phyloP scores from a whole-genome alignment of 108 stramenopile genomes.

The Pseudonitzschia delicatissima region DNA sequence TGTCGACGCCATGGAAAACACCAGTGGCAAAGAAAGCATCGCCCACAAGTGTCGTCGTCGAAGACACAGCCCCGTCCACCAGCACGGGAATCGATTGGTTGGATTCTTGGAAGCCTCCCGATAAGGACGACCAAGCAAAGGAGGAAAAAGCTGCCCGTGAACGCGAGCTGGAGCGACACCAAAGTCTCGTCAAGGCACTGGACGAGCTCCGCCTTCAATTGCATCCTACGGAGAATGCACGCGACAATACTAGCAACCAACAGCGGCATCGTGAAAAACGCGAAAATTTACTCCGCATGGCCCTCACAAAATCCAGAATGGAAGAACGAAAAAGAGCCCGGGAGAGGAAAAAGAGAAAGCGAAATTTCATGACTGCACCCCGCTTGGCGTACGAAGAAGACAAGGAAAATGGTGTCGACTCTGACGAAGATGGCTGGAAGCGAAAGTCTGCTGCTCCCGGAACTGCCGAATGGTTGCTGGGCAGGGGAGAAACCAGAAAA shows the following conservation, averaged over 20 bases:
- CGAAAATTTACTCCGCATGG: slow-evolving; percentile 29
- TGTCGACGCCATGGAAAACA: not conserved
- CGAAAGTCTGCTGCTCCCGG: not conserved
- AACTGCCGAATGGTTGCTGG: slow-evolving; percentile 13
- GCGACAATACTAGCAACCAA: slow-evolving; percentile 4
- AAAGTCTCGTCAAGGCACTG: not conserved
- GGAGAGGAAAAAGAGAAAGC: not conserved
- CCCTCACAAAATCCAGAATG: slow-evolving; percentile 28
- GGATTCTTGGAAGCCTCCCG: slow-evolving; percentile 62
- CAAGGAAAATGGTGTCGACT: slow-evolving; percentile 5
- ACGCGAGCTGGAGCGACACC: not conserved
- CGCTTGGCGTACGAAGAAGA: slow-evolving; percentile 7
- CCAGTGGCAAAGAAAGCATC: not conserved
- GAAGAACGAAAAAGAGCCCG: slow-evolving; percentile 19
- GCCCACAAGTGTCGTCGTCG: not conserved
- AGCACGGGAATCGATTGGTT: slow-evolving; percentile 64
- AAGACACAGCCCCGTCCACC: not conserved
- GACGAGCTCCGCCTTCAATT: not conserved
- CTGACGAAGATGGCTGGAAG: not conserved
- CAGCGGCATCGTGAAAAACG: slow-evolving; percentile 11
- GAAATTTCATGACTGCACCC: not conserved
- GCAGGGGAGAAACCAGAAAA: not conserved
- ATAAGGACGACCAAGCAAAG: not conserved
- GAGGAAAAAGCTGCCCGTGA: not conserved
- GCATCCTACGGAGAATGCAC: slow-evolving; percentile 1